Percentiles rank a stretch among this genome's conserved stretches.
These are phyloP conservation scores for Hanseniaspora lachancei DNA, from an alignment of 805 yeast species.

Conservation along the genomic window DNA sequence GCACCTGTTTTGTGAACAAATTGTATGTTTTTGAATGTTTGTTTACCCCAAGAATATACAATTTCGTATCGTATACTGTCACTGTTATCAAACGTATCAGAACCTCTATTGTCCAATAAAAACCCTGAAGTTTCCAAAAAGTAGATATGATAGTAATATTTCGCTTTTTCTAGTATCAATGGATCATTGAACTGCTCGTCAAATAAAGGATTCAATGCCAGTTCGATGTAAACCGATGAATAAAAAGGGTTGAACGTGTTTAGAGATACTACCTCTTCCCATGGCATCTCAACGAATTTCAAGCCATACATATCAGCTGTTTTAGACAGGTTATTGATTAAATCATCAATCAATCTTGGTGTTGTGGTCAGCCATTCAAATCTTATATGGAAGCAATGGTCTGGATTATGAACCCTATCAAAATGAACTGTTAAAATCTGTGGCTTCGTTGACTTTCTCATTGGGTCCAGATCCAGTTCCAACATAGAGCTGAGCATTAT, in stretches of 20 bases:
- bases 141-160: conserved; percentile 64
- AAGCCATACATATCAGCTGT: conserved; percentile 78
- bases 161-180: conserved; percentile 36
- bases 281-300: conserved; percentile 73
- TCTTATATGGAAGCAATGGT: conserved; percentile 82
- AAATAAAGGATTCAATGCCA: conserved; percentile 61
- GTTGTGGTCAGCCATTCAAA: conserved; percentile 90
- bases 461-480: conserved; percentile 62
- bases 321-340: conserved; percentile 63
- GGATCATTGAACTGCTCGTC: conserved; percentile 38
- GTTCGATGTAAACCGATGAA: conserved; percentile 56
- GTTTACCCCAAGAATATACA: conserved; percentile 82
- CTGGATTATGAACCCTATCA: conserved; percentile 86
- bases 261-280: conserved; percentile 69
- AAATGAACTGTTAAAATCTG: conserved; percentile 75
- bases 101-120: conserved; percentile 67
- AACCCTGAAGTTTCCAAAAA: conserved; percentile 60
- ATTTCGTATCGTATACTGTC: conserved; percentile 38
- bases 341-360: conserved; percentile 69
- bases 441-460: conserved; percentile 54
- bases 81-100: conserved; percentile 42
- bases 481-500: conserved; percentile 58
- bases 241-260: conserved; percentile 77
- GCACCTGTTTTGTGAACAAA: conserved; percentile 83
- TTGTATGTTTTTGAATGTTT: conserved; percentile 69